phyloP scores from a whole-genome alignment of 768 basidiomycete species.

The Pleurotus giganteus region DNA sequence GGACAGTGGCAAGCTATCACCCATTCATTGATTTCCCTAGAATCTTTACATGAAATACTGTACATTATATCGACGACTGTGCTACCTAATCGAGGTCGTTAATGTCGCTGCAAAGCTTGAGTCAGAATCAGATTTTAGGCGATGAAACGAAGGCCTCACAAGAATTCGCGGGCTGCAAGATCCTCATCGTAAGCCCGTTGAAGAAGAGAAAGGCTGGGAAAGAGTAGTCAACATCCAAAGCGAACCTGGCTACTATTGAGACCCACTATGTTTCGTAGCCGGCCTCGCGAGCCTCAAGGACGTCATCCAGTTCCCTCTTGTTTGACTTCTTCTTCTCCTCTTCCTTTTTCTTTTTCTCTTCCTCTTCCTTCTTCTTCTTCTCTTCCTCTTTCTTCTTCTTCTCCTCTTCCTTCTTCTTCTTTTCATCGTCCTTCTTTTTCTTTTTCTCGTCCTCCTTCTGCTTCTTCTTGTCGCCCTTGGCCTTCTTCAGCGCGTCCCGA shows the following conservation, averaged over 20 bases:
- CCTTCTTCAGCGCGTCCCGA: background rate
- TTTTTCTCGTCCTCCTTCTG: background rate
- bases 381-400: slow-evolving; percentile 6
- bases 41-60: background rate
- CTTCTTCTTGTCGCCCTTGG: background rate
- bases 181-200: slow-evolving; percentile 5
- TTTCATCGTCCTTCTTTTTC: background rate
- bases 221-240: background rate
- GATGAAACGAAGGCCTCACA: slow-evolving; percentile 3
- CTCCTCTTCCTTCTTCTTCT: slow-evolving; percentile 1
- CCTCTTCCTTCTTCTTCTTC: slow-evolving; percentile 7
- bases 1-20: too few relatives aligned
- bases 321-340: slow-evolving; percentile 8
- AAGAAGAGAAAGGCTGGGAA: background rate
- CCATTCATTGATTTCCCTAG: slow-evolving; percentile 1
- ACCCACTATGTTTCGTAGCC: slow-evolving; percentile 1
- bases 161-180: background rate
- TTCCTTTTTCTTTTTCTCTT: slow-evolving; percentile 1
- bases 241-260: background rate
- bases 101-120: background rate
- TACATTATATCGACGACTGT: background rate
- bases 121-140: too few relatives aligned
- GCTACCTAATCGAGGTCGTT: background rate
- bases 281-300: background rate
- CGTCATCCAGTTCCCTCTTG: background rate